These are phyloP conservation scores for Chrysophaeum taylorii DNA, from an alignment of 352 stramenopile species.

Conservation along the genomic window DNA sequence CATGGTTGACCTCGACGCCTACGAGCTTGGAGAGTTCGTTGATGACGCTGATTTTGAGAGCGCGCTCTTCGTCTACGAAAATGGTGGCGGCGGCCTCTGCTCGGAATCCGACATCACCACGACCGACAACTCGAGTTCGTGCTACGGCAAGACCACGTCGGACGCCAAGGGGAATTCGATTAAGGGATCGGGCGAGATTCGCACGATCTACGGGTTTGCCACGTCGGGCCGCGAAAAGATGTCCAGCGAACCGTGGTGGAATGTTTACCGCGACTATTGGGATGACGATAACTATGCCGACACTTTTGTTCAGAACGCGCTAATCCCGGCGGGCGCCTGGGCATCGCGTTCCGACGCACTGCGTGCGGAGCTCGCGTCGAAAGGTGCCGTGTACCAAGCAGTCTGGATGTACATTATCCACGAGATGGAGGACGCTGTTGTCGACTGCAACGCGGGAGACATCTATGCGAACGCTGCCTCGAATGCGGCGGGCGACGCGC, in stretches of 20 bases:
- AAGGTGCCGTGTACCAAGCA: too few species aligned
- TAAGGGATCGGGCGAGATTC: not conserved
- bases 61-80: too few species aligned
- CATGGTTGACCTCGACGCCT: not conserved
- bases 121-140: not conserved
- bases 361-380: too few species aligned
- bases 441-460: not conserved
- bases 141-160: too few species aligned
- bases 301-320: not conserved
- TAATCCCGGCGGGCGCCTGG: too few species aligned
- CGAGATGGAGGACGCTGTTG: not conserved
- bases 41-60: not conserved
- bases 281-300: not conserved
- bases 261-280: not conserved
- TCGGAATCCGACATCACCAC: not conserved
- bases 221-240: not conserved
- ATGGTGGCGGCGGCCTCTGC: not conserved
- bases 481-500: not conserved
- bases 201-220: not conserved
- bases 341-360: too few species aligned
- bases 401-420: conserved; percentile 8
- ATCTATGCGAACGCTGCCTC: not conserved
- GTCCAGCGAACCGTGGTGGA: not conserved
- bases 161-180: not conserved
- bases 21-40: not conserved